Base-by-base conservation (phyloP, 2,329 filamentous ascomycete species). In the Blastomyces emzantsi region DNA sequence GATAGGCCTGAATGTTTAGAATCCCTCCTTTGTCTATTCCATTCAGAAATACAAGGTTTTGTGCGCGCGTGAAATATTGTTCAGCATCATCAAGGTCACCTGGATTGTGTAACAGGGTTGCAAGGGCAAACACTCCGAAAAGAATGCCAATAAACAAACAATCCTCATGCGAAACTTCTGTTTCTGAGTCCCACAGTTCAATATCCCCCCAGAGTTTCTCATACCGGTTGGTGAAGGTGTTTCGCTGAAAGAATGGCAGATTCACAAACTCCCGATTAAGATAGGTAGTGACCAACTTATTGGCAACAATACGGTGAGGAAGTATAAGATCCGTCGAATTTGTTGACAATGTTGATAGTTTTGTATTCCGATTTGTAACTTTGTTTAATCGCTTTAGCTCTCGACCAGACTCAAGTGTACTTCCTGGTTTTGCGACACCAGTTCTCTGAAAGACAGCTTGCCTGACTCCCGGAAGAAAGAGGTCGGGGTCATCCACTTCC, bases 251-350 rank as follows among this genome's bases (percentile, higher is more conserved):
- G 9, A 72, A 67, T 1, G 70, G 70, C 28, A 71, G 52, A 51
- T 69, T 69, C n/a, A 69, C 69, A 63, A 69, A 70, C 63, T 72
- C 70, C 22, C 66, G 67, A 11, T 64, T 66, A 30, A 72, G 56
- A 36, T 72, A 72, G 2, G 57, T 60, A 3, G 63, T 61, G 13
- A 72, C 45, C 15, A 69, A 61, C 36, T 45, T 62, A 58, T 71
- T 69, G 13, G 66, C 63, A 45, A 65, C 25, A 9, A 66, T 58
- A 7, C 66, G 68, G 22, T 65, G 52, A 22, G 69, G 62, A 49
- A 66, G 63, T 28, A 49, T 39, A 8, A 58, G 45, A 43, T 67
- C 57, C 17, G 39, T 36, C 33, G 47, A 19, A 47, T 62, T 43
- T 1, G 65, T 62, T 6, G 22, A n/a, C 41, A 51, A 19, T 25